Evolutionary conservation across 192 early-diverging fungal species (phyloP).

Genomic region (Coemansia sp.): DNA sequence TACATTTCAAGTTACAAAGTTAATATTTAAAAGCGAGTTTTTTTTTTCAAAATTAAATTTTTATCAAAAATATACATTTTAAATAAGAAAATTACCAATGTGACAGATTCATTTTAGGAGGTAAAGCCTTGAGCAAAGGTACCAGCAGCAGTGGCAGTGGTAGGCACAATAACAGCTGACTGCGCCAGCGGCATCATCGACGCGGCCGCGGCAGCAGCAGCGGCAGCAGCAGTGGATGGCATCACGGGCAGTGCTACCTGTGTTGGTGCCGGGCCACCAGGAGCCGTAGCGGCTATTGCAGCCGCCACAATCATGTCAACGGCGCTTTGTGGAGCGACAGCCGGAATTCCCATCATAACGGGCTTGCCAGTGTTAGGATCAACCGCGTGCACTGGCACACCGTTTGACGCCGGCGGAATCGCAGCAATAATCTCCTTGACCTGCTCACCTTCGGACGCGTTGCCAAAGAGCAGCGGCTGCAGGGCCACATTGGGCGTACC

Average conservation of each 20-base stretch:
- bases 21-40: background rate
- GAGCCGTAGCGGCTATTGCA: background rate
- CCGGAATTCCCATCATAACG: conserved; percentile 1
- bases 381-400: conserved; percentile 23
- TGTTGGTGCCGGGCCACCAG: background rate
- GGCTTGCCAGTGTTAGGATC: conserved; percentile 14
- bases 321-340: background rate
- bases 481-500: conserved; percentile 21
- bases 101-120: background rate
- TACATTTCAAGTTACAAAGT: background rate
- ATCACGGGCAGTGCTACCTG: conserved; percentile 3
- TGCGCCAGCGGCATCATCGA: background rate
- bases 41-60: background rate
- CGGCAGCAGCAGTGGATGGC: background rate
- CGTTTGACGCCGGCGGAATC: conserved; percentile 37
- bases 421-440: conserved; percentile 40
- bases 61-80: background rate
- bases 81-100: background rate
- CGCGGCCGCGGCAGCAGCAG: background rate
- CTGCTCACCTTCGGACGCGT: conserved; percentile 21
- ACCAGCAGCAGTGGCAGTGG: background rate
- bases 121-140: background rate
- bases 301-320: background rate
- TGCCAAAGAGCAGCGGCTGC: conserved; percentile 18
- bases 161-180: background rate